Conservation (phyloP, 208 protist genomes). For the Leishmania turanica region DNA sequence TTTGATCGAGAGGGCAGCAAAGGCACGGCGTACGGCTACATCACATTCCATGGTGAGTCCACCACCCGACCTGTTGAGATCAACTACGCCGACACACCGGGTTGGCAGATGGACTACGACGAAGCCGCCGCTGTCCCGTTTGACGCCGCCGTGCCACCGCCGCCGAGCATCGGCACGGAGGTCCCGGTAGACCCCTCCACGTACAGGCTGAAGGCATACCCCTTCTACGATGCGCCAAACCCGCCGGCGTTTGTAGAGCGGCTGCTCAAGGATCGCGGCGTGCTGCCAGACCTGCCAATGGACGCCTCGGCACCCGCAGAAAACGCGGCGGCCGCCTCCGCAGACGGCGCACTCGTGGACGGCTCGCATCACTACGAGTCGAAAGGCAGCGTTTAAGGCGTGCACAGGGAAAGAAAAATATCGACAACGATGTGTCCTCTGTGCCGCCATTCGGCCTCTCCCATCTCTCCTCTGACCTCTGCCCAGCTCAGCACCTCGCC, state of each 20-base stretch:
- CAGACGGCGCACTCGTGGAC: constrained; percentile 18
- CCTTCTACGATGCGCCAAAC: constrained; percentile 90
- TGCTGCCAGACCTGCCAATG: constrained; percentile 76
- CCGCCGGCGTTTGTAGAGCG: constrained; percentile 86
- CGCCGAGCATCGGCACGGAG: constrained; percentile 86
- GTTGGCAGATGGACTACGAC: constrained; percentile 77
- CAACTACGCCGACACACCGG: constrained; percentile 70
- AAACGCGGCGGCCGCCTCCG: constrained; percentile 12
- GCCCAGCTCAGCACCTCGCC: not conserved
- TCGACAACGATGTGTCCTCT: not conserved
- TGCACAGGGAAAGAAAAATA: constrained; percentile 39
- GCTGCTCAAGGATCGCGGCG: constrained; percentile 86
- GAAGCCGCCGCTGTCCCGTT: constrained; percentile 62
- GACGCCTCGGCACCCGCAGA: constrained; percentile 40
- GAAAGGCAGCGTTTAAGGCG: constrained; percentile 23
- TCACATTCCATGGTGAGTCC: constrained; percentile 90
- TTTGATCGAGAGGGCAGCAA: constrained; percentile 76
- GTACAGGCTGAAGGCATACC: constrained; percentile 84
- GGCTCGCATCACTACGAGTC: constrained; percentile 50
- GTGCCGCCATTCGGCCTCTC: not conserved
- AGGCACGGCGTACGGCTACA: constrained; percentile 85
- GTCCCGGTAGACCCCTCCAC: constrained; percentile 68
- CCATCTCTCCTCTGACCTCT: not conserved
- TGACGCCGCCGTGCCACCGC: constrained; percentile 65
- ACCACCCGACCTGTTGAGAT: constrained; percentile 81